Evolutionary conservation across 1,139 yeast genomes (phyloP).

Genomic region (Magnusiomyces fungicola): DNA sequence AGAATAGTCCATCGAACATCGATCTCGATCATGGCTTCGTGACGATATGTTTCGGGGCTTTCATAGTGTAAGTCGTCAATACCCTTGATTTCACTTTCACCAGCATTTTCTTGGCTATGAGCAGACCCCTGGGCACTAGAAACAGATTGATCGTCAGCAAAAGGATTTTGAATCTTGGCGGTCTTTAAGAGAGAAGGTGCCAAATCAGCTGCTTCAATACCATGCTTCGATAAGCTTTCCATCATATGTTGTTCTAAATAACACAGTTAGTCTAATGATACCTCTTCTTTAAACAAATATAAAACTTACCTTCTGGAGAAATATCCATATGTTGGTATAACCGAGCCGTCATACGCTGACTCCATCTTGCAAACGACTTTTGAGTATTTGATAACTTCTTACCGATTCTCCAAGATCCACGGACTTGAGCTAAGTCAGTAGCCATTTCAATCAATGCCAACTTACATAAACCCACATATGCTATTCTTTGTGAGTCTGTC

Average conservation of each 20-base stretch:
- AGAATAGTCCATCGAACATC: conserved; percentile 90
- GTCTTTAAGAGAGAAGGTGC: conserved; percentile 40
- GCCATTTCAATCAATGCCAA: conserved; percentile 77
- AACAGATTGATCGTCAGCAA: conserved; percentile 13
- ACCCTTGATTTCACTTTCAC: background rate
- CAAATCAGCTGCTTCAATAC: conserved; percentile 67
- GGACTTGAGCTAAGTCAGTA: conserved; percentile 57
- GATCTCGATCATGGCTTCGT: conserved; percentile 43
- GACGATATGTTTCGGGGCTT: conserved; percentile 34
- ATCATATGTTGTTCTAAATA: conserved; percentile 69
- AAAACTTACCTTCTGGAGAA: conserved; percentile 37
- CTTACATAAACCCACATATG: conserved; percentile 81
- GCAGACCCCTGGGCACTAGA: background rate
- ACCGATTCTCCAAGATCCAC: conserved; percentile 43
- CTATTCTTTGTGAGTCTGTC: conserved; percentile 78
- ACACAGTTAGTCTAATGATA: conserved; percentile 3
- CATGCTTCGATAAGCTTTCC: conserved; percentile 77
- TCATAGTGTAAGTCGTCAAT: conserved; percentile 22
- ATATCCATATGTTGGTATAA: conserved; percentile 78
- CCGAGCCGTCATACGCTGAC: conserved; percentile 60
- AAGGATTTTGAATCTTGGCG: conserved; percentile 27
- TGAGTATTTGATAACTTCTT: conserved; percentile 58
- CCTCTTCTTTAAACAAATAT: background rate
- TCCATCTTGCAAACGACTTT: conserved; percentile 81
- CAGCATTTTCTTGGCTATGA: background rate